Base-by-base conservation (phyloP, 192 early-diverging fungal genomes). In the Diversispora eburnea region DNA sequence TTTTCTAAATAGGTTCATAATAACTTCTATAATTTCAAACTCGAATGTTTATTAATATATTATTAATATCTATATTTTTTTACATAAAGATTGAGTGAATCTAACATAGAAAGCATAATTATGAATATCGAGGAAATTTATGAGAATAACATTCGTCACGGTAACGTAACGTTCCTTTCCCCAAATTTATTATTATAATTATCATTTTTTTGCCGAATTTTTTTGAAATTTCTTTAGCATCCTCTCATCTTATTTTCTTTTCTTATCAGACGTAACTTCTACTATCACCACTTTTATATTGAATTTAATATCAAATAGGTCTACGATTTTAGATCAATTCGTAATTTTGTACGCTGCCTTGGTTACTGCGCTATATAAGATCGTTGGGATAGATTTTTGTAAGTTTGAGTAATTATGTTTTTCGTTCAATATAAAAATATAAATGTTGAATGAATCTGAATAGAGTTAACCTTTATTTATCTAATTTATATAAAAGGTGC, bases 321-420 rank as follows among this genome's bases (percentile, higher is more conserved):
- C 91, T 64, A 93, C 94, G 78, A 80, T 98, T 74, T 87, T 96
- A 22, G 95, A 95, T 78, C 93, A 94, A 0, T 97, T 97, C 80
- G 85, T 95, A 58, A 88, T 91, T 55, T 87, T 92, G 15, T 97
- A 97, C 75, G 95, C 95, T 2, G 90, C 93, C 3, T 85, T 97
- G 22, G 85, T 97, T 2, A 91, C 91, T 0, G 85, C 88, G 61
- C 82, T 98, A 5, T 92, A 90, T 73, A 88, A 91, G 42, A 77
- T 90, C 6, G 81, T 95, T 56, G 97, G 97, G 25, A 83, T 92
- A 68, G 97, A 98, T 75, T 91, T 97, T 75, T 91, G 86, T 80
- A 88, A 77, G 76, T 76, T 42, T 67, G 49, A 72, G 25, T 33
- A 33, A 33, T 33, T 33, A 33, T 33, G 25, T 33, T 33, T 33